Conservation (phyloP, 2,329 filamentous ascomycete species). For the Hirsutella thompsonii region DNA sequence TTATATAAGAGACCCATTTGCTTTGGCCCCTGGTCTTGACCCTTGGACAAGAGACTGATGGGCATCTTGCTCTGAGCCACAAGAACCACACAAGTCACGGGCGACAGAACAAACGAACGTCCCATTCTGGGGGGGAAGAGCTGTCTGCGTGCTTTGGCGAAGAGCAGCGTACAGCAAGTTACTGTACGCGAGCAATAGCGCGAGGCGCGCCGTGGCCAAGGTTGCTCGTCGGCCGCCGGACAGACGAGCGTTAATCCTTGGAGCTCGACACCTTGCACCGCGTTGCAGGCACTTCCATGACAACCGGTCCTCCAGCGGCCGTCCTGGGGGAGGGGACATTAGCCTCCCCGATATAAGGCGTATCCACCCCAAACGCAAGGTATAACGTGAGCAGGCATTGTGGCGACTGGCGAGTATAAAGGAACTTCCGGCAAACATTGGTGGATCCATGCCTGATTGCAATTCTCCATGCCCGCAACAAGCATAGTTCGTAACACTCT, state of each 20-base stretch:
- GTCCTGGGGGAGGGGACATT: neutral
- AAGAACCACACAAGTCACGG: too few species aligned
- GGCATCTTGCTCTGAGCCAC: neutral
- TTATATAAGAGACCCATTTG: slow-evolving; percentile 6
- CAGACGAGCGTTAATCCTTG: too few species aligned
- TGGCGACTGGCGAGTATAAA: slow-evolving; percentile 6
- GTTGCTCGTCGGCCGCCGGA: too few species aligned
- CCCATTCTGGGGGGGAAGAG: too few species aligned
- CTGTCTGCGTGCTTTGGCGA: too few species aligned
- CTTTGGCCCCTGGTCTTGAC: slow-evolving; percentile 1
- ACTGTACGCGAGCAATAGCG: too few species aligned
- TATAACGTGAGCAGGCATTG: slow-evolving; percentile 3
- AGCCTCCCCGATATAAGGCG: slow-evolving; percentile 5
- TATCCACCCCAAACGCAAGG: slow-evolving; percentile 6
- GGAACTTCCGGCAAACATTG: slow-evolving; percentile 8
- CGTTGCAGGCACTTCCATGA: too few species aligned
- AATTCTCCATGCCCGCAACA: slow-evolving; percentile 4
- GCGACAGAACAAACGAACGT: too few species aligned
- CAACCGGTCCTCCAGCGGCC: too few species aligned
- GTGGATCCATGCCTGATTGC: slow-evolving; percentile 5
- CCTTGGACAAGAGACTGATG: slow-evolving; percentile 1
- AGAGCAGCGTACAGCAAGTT: too few species aligned
- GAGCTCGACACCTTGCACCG: too few species aligned
- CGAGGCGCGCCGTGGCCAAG: too few species aligned
- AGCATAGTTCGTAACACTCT: slow-evolving; percentile 6